phyloP scores from a whole-genome alignment of 2,329 filamentous ascomycete species.

The Lojkania enalia region DNA sequence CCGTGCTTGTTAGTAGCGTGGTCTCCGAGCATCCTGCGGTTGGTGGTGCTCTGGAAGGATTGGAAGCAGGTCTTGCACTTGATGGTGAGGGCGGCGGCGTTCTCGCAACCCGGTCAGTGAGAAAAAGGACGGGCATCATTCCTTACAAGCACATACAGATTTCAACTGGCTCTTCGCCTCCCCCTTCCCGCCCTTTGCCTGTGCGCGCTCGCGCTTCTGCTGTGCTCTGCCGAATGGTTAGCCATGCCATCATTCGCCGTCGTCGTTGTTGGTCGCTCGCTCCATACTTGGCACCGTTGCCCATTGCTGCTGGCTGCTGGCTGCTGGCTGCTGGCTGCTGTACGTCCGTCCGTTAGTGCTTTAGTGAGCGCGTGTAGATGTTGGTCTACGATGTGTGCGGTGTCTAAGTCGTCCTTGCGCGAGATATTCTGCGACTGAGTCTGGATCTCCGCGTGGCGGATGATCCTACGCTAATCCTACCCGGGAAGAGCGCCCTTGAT shows the following conservation, averaged over 20 bases:
- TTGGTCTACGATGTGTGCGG: conserved; percentile 15
- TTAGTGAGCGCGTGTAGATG: conserved; percentile 5
- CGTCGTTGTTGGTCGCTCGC: conserved; percentile 1
- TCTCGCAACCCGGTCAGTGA: conserved; percentile 51
- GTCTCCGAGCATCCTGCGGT: conserved; percentile 69
- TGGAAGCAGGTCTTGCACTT: conserved; percentile 77
- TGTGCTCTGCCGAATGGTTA: conserved; percentile 36
- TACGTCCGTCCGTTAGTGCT: conserved; percentile 13
- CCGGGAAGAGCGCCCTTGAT: no score
- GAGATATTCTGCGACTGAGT: conserved; percentile 34
- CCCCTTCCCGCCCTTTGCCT: conserved; percentile 27
- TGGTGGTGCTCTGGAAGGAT: conserved; percentile 77
- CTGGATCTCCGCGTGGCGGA: no score
- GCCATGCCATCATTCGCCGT: conserved; percentile 3
- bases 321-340: no score
- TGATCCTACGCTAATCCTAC: no score
- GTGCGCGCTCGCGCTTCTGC: conserved; percentile 45
- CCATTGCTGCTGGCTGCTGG: conserved; percentile 39
- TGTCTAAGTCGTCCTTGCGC: conserved; percentile 18
- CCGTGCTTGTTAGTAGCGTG: conserved; percentile 78
- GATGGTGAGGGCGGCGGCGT: conserved; percentile 73
- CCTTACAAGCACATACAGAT: conserved; percentile 28
- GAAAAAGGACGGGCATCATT: not conserved
- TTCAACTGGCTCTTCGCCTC: conserved; percentile 43
- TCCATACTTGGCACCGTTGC: conserved; percentile 44